Evolutionary conservation across 306 rosid species (phyloP).

Genomic region (Comarum palustre): DNA sequence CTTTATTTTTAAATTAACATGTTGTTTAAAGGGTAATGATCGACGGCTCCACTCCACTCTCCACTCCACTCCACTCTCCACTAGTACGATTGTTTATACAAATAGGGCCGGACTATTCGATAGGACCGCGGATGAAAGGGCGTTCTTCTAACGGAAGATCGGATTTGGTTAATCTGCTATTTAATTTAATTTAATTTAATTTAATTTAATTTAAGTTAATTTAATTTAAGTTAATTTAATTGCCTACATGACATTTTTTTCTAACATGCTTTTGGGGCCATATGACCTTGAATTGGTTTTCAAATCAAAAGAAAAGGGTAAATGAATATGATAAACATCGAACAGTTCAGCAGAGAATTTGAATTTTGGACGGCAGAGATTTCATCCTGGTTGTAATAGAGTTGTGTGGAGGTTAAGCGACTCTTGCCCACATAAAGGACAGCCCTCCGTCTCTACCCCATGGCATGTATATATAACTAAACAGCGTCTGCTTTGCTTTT

Average conservation of each 20-base stretch:
- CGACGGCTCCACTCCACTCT: slow-evolving; percentile 8
- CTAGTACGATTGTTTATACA: slow-evolving; percentile 5
- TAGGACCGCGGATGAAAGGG: slow-evolving; percentile 33
- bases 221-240: too few species aligned
- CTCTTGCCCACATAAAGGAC: not conserved
- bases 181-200: too few species aligned
- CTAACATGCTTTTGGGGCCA: not conserved
- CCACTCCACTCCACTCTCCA: not conserved
- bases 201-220: too few species aligned
- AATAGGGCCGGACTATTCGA: not conserved
- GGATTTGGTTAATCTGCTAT: not conserved
- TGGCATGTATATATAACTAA: not conserved
- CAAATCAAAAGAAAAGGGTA: not conserved
- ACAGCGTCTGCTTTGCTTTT: not conserved
- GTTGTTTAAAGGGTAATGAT: not conserved
- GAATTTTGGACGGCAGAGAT: slow-evolving; percentile 31
- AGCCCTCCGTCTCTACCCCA: not conserved
- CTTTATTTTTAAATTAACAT: not conserved
- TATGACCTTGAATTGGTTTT: not conserved
- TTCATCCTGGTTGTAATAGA: slow-evolving; percentile 7
- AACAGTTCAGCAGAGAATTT: slow-evolving; percentile 2
- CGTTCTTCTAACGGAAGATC: slow-evolving; percentile 31
- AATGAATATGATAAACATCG: not conserved
- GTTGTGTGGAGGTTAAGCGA: not conserved
- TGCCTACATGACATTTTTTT: not conserved